Base-by-base conservation (phyloP, 768 basidiomycete genomes). In the Kwoniella shandongensis region DNA sequence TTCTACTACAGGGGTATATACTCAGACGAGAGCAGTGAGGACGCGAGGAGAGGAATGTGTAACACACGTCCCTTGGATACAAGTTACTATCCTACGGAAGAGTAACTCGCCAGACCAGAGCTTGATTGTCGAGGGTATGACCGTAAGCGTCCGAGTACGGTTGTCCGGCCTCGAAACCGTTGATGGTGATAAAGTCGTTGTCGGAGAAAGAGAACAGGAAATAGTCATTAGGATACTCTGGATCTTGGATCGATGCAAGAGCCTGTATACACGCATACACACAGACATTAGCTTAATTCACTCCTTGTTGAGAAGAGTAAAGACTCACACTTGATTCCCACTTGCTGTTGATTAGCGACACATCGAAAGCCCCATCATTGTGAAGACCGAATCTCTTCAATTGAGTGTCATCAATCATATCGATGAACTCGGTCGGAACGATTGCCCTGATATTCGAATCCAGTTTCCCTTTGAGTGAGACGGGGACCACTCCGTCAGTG, bases 151-250 rank as follows among this genome's bases (percentile, higher is more conserved):
- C 84, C 59, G 84, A 73, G 73, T 80, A 86, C 1, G 82, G 79
- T 36, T 75, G 64, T 1, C 83, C 83, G 3, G 80, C 60, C 7
- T 81, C 78, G n/a, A 81, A 74, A 0, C 85, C 86, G 32, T 85
- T 59, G 0, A 78, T 80, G 20, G 79, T 83, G 46, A 85, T 77
- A 68, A 84, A 86, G 69, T 86, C 85, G 60, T 86, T 86, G 70
- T 86, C 86, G 46, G 83, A 74, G 81, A 79, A 81, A 12, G 82
- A 82, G 77, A 86, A 84, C 35, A 87, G 73, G 79, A 87, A 87
- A 69, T 81, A 86, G 65, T 87, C 86, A 60, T 87, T 75, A 0
- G 86, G 86, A 71, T 77, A 80, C 1, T 62, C 71, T 1, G 79
- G 72, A 58, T 84, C 84, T 11, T 78, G 68, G 18, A 80, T 80